Evolutionary conservation across 2,329 filamentous ascomycete species (phyloP).

Genomic region (Claviceps arundinis): DNA sequence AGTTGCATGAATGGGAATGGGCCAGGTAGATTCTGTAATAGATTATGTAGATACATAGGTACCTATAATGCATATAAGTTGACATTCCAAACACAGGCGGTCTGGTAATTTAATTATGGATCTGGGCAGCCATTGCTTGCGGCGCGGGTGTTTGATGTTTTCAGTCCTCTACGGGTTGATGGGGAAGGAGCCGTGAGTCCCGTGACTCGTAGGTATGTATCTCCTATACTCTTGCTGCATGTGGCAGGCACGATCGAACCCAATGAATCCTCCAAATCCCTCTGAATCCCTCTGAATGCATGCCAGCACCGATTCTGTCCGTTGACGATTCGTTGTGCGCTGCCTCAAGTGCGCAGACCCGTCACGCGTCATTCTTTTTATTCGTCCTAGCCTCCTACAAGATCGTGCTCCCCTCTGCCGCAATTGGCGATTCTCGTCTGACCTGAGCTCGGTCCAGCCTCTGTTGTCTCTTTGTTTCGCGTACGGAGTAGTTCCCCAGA

Average conservation of each 20-base stretch:
- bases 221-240: too few species aligned
- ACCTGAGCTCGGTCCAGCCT: neutral
- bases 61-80: too few species aligned
- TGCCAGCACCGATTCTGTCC: neutral
- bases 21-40: too few species aligned
- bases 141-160: too few species aligned
- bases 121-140: too few species aligned
- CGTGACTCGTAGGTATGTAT: neutral
- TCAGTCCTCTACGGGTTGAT: too few species aligned
- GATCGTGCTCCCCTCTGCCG: neutral
- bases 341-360: too few species aligned
- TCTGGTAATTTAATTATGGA: too few species aligned
- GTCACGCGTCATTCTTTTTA: neutral
- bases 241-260: neutral
- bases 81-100: too few species aligned
- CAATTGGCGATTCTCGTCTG: neutral
- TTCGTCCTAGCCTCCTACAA: neutral
- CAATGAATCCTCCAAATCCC: neutral
- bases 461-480: neutral
- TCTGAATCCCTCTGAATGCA: neutral
- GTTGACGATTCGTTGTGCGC: neutral
- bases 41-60: too few species aligned
- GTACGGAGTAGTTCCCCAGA: neutral
- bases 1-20: too few species aligned
- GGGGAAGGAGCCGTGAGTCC: too few species aligned